A percentile compares a stretch with the other conserved stretches of the same genome.
Evolutionary conservation across 1,284 basidiomycete species (phyloP).

Genomic region (Ustilago sp.): DNA sequence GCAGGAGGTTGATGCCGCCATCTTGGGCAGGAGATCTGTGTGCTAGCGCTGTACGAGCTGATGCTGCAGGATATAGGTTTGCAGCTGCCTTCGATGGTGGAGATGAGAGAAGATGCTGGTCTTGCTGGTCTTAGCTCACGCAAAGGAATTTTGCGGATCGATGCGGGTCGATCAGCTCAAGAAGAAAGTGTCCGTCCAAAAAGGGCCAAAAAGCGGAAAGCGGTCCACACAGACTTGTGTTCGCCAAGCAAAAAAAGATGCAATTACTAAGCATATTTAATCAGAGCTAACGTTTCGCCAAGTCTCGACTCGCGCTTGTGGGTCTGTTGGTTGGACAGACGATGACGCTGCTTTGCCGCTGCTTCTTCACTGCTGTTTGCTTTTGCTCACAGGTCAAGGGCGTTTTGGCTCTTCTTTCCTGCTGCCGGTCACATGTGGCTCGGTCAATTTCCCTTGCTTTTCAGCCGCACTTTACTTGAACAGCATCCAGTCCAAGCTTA

Average conservation of each 20-base stretch:
- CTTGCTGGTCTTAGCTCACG: neutral
- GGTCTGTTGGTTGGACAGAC: neutral
- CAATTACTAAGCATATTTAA: slow-evolving; percentile 21
- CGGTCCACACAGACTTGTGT: slow-evolving; percentile 6
- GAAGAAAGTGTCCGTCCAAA: slow-evolving; percentile 11
- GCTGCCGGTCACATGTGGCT: neutral
- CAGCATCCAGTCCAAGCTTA: too few relatives aligned
- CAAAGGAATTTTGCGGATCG: slow-evolving; percentile 20
- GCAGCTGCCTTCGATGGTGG: slow-evolving; percentile 7
- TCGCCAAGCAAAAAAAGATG: neutral
- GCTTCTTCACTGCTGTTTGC: too few relatives aligned
- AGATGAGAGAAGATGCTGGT: neutral
- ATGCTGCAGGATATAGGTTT: neutral
- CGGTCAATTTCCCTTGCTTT: neutral
- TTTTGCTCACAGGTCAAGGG: too few relatives aligned
- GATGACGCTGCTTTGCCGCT: slow-evolving; percentile 22
- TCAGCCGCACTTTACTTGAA: neutral
- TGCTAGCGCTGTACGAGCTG: neutral
- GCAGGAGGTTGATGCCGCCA: slow-evolving; percentile 28
- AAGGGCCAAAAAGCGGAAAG: neutral
- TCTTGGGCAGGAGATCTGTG: neutral
- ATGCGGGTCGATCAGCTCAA: slow-evolving; percentile 22
- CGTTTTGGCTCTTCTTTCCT: too few relatives aligned
- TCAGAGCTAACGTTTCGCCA: neutral
- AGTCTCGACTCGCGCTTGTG: neutral